These are phyloP conservation scores for Dendrobium catenatum DNA, from an alignment of 106 monocot species.

Conservation along the genomic window DNA sequence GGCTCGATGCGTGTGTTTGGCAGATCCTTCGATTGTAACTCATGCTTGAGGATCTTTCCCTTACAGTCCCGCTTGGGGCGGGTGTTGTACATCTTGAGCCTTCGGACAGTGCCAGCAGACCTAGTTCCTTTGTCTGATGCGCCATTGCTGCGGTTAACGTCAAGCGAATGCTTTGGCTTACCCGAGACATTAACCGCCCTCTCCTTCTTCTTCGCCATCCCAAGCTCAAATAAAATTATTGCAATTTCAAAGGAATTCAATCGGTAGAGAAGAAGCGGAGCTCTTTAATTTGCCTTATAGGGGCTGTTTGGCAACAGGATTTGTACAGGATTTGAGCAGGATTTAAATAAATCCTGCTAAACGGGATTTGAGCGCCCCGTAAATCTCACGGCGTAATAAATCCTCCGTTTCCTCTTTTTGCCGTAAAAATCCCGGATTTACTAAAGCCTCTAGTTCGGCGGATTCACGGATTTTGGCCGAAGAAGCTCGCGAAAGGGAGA, in stretches of 20 bases:
- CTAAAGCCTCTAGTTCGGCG: too few species aligned
- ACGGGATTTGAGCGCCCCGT: too few species aligned
- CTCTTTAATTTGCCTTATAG: too few species aligned
- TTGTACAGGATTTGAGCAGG: too few species aligned
- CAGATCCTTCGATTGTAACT: constrained; percentile 85
- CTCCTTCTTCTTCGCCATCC: constrained; percentile 62
- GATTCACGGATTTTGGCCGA: too few species aligned
- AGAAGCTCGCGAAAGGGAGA: too few species aligned
- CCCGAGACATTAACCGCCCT: constrained; percentile 63
- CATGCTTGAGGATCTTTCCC: constrained; percentile 73
- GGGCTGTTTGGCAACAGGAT: too few species aligned
- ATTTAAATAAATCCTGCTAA: too few species aligned
- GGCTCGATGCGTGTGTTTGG: constrained; percentile 84
- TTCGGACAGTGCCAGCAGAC: constrained; percentile 71
- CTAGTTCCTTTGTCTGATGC: constrained; percentile 36
- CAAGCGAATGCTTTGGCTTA: constrained; percentile 92
- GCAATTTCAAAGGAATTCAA: background rate
- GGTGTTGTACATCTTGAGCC: constrained; percentile 86
- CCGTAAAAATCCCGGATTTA: too few species aligned
- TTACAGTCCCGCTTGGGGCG: constrained; percentile 66
- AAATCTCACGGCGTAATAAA: too few species aligned
- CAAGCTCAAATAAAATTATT: background rate
- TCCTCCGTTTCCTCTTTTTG: too few species aligned
- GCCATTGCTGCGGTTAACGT: constrained; percentile 88
- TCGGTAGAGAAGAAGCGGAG: background rate